phyloP scores from a whole-genome alignment of 1,284 basidiomycete genomes.

The Fomitiporia mediterranea region DNA sequence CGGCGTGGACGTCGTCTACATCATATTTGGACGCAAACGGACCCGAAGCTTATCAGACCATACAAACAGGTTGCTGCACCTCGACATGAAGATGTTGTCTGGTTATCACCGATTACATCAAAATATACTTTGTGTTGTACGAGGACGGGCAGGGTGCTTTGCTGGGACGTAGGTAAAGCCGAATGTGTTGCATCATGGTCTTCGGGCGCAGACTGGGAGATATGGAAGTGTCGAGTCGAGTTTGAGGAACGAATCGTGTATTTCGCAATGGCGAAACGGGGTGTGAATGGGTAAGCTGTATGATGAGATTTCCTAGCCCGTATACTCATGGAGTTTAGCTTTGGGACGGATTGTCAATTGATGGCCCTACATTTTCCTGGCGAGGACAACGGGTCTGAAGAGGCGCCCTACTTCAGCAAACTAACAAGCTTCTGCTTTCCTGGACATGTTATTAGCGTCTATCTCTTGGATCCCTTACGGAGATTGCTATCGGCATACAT shows the following conservation, averaged over 20 bases:
- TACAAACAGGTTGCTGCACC: conserved; percentile 62
- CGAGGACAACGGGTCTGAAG: conserved; percentile 17
- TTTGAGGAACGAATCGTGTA: conserved; percentile 66
- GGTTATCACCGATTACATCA: conserved; percentile 70
- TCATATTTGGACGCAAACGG: conserved; percentile 24
- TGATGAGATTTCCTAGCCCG: background rate
- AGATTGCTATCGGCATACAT: conserved; percentile 63
- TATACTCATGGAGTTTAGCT: background rate
- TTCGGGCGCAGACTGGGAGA: conserved; percentile 59
- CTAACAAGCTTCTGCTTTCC: conserved; percentile 57
- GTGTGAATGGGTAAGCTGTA: conserved; percentile 37
- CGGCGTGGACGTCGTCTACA: conserved; percentile 58
- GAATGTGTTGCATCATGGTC: conserved; percentile 60
- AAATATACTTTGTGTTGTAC: conserved; percentile 69
- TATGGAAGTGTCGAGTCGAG: conserved; percentile 74
- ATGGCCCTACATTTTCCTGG: conserved; percentile 18
- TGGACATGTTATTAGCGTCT: conserved; percentile 71
- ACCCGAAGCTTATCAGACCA: conserved; percentile 34
- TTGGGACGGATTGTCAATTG: conserved; percentile 19
- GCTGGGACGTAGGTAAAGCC: conserved; percentile 65
- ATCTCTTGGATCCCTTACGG: conserved; percentile 60
- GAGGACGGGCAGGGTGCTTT: conserved; percentile 68
- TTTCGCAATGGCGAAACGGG: conserved; percentile 64
- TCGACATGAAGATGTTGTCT: conserved; percentile 62
- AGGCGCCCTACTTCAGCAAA: conserved; percentile 43